Evolutionary conservation across 352 stramenopile genomes (phyloP).

Genomic region (Pythium phragmitis): DNA sequence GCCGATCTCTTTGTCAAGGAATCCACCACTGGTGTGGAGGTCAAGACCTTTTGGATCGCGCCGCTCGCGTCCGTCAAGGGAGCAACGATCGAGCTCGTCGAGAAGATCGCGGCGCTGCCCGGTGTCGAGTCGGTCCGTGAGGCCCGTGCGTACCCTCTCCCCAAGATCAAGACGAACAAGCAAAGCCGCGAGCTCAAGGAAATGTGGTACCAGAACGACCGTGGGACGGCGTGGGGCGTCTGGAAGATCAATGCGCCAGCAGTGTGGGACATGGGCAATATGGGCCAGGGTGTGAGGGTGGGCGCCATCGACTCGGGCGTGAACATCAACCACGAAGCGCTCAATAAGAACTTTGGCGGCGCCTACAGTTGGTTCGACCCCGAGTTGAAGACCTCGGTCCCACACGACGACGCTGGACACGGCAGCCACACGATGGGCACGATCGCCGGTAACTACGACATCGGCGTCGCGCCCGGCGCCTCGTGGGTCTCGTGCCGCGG

Average conservation of each 20-base stretch:
- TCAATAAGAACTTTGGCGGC: conserved; percentile 29
- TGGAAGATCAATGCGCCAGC: conserved; percentile 11
- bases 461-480: conserved; percentile 7
- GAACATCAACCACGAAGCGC: conserved; percentile 25
- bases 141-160: conserved; percentile 11
- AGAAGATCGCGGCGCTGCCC: conserved; percentile 12
- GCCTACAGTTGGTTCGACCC: conserved; percentile 33
- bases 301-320: conserved; percentile 34
- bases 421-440: conserved; percentile 14
- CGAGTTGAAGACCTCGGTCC: conserved; percentile 4
- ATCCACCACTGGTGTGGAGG: conserved; percentile 1
- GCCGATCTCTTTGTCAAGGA: conserved; percentile 20
- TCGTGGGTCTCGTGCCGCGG: conserved; percentile 25
- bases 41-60: conserved; percentile 30
- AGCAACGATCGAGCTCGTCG: conserved; percentile 5
- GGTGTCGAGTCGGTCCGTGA: conserved; percentile 11
- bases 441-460: conserved; percentile 7
- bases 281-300: conserved; percentile 26
- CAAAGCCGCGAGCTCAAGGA: conserved; percentile 3
- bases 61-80: conserved; percentile 19
- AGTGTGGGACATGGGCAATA: conserved; percentile 23
- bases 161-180: conserved; percentile 3
- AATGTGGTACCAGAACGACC: conserved; percentile 14
- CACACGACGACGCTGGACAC: conserved; percentile 22
- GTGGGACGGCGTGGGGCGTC: conserved; percentile 1